phyloP scores from a whole-genome alignment of 2,329 filamentous ascomycete genomes.

The Fusarium udum region DNA sequence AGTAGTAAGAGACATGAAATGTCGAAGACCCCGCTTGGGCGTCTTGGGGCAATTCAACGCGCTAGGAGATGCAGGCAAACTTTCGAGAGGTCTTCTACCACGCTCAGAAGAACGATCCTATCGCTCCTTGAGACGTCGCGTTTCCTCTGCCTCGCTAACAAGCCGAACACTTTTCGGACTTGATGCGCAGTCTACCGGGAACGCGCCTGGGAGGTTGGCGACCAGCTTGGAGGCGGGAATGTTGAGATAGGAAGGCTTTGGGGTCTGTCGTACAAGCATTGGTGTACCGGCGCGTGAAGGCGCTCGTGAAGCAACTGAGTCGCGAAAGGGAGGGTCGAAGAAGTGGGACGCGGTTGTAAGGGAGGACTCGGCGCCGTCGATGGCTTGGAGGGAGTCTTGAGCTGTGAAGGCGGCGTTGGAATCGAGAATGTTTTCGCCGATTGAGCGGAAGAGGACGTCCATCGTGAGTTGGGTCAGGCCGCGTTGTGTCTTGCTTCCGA shows the following conservation, averaged over 20 bases:
- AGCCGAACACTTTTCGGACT: slow-evolving; percentile 58
- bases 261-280: slow-evolving; percentile 67
- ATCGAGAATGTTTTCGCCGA: slow-evolving; percentile 76
- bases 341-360: slow-evolving; percentile 79
- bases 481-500: slow-evolving; percentile 86
- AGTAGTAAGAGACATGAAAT: slow-evolving; percentile 57
- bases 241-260: slow-evolving; percentile 49
- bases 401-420: slow-evolving; percentile 65
- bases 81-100: slow-evolving; percentile 24
- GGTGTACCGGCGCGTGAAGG: slow-evolving; percentile 75
- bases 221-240: slow-evolving; percentile 35
- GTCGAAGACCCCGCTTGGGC: slow-evolving; percentile 47
- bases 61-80: slow-evolving; percentile 41
- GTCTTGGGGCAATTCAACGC: slow-evolving; percentile 39
- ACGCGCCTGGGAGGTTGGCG: slow-evolving; percentile 42
- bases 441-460: slow-evolving; percentile 86
- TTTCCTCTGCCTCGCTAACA: slow-evolving; percentile 47
- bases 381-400: slow-evolving; percentile 77
- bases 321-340: slow-evolving; percentile 80
- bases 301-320: slow-evolving; percentile 65
- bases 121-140: slow-evolving; percentile 39
- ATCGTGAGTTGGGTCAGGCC: slow-evolving; percentile 92
- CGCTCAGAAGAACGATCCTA: slow-evolving; percentile 44
- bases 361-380: slow-evolving; percentile 83
- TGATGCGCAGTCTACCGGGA: slow-evolving; percentile 42